Evolutionary conservation across 169 alveolate genomes (phyloP), one percentile per base, ranked within the genome.

Genomic region (Plasmodium coatneyi): DNA sequence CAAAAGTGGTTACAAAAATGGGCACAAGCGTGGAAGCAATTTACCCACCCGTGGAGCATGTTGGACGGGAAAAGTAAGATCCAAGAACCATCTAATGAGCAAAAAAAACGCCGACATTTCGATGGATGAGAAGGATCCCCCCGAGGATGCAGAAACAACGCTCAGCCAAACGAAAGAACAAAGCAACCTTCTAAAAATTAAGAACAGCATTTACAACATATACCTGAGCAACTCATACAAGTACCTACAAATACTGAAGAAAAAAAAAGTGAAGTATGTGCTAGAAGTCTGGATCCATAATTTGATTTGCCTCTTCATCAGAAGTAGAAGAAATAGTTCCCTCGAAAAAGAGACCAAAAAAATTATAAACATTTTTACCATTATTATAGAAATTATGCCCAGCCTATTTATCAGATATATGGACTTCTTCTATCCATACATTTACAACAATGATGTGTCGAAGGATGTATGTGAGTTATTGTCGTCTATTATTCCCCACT

Each of bases 401-500:
- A 19, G 56, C 28, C 6, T 91, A 71, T 91, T 91, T 71, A 82
- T 82, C 36, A 91, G 54, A 71, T 91, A 91, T 81, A 25, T 91
- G n/a, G 74, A 36, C 28, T 91, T 91, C 36, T 91, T 91, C 34
- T 91, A 91, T 71, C 83, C 84, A 0, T 91, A 91, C 56, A 91
- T 91, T 28, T 82, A 82, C 43, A 80, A 91, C 46, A 82, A 91
- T n/a, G 95, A 80, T 46, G 84, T 91, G 25, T 81, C 95, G 1
- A 91, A 82, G 54, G 95, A 91, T 82, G 84, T 91, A n/a, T 91
- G 95, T 52, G 91, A 80, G 39, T 81, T 91, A 39, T n/a, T 91
- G 25, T 91, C 95, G 4, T 81, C 92, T 22, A 72, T 82, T n/a
- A 71, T 91, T 3, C 95, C 95, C 0, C 78, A 91, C 46, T 91